Evolutionary conservation across 1,284 basidiomycete genomes (phyloP).

Genomic region (Sphagnurus paluster): DNA sequence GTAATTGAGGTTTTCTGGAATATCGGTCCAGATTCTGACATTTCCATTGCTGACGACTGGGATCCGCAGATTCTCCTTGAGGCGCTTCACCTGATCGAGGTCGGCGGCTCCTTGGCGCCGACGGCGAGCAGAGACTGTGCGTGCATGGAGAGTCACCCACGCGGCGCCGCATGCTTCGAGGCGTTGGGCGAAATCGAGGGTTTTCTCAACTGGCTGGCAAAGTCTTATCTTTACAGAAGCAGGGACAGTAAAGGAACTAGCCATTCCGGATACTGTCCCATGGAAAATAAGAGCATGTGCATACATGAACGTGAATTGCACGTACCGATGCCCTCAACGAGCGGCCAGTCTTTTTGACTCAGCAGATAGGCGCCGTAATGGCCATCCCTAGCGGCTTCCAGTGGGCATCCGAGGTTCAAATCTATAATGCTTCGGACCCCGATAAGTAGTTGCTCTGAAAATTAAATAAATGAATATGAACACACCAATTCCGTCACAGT

Average conservation of each 20-base stretch:
- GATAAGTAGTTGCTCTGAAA: constrained; percentile 9
- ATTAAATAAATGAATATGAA: constrained; percentile 18
- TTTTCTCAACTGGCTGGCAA: constrained; percentile 55
- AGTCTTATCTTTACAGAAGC: constrained; percentile 66
- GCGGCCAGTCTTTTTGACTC: constrained; percentile 66
- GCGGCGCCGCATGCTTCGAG: constrained; percentile 63
- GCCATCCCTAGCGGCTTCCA: constrained; percentile 62
- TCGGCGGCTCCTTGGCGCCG: constrained; percentile 70
- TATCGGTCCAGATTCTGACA: constrained; percentile 58
- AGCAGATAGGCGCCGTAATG: constrained; percentile 77
- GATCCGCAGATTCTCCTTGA: constrained; percentile 51
- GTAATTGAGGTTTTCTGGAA: constrained; percentile 48
- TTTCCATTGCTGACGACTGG: constrained; percentile 79
- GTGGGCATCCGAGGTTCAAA: constrained; percentile 67
- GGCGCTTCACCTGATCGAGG: constrained; percentile 52
- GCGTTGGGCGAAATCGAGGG: constrained; percentile 52
- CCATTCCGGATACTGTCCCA: constrained; percentile 61
- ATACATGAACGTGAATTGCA: constrained; percentile 5
- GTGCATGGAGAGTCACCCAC: constrained; percentile 71
- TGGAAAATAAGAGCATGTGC: constrained; percentile 33
- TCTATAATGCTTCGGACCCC: constrained; percentile 32
- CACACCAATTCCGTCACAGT: constrained; percentile 68
- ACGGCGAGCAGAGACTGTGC: constrained; percentile 65
- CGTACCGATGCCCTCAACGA: constrained; percentile 61
- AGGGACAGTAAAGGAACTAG: constrained; percentile 57